Base-by-base conservation (phyloP, 148 eudicot genomes). In the Amaranthus cruentus region DNA sequence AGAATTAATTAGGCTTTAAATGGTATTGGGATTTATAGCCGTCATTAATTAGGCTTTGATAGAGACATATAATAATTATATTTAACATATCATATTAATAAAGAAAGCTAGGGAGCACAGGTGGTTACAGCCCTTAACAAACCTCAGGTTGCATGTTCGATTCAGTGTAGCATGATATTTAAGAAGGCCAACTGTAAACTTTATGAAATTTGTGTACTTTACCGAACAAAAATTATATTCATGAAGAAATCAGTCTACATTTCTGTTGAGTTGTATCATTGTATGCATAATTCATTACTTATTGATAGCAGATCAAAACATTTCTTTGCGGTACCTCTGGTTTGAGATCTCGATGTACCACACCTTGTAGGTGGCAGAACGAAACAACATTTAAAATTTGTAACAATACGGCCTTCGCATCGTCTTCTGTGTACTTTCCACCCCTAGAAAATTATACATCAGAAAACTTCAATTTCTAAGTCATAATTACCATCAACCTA, bases 321-420 rank as follows among this genome's bases (percentile, higher is more conserved):
- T 15, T 61, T 6, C 6, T 4, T 10, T 43, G 6, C 7, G 75
- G 51, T 83, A 92, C 99, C 99, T 95, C 99, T 28, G 99, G 99
- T 82, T 95, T 95, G 64, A 95, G 89, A 81, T 95, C 99, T 21
- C 97, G 91, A 81, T 95, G 99, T 63, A 95, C 97, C 77, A 95
- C 99, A 3, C 99, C 99, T 73, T 95, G 99, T 74, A 95, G 88
- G 85, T 95, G 99, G 81, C 94, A 95, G 81, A 86, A 95, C 63
- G 98, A 84, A 75, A 90, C 97, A 74, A 88, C 90, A 71, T 86
- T 88, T 54, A 95, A 68, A 71, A 95, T 88, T 75, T 95, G 99
- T 66, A 84, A 81, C 85, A 95, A 73, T 66, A 95, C 91, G 55
- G 63, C 78, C 81, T 90, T 95, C 55, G 97, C 99, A 67, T 95